These are phyloP conservation scores for Actinomortierella ambigua DNA, from an alignment of 371 early-diverging fungal species.

Conservation along the genomic window DNA sequence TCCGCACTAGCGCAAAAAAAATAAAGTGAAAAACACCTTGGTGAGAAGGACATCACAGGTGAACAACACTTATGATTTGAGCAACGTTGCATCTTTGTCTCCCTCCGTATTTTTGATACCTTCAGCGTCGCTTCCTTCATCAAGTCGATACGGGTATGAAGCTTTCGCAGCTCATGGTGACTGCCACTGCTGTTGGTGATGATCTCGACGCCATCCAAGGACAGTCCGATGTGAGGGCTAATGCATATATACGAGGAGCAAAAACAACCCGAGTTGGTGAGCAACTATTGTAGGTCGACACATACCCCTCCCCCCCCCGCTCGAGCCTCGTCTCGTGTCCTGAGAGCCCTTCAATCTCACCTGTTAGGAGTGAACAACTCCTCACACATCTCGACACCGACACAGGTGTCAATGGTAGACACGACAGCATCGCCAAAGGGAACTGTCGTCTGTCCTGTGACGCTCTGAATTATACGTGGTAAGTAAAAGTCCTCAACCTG, in stretches of 20 bases:
- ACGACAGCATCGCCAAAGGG: conserved; percentile 91
- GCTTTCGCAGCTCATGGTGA: conserved; percentile 92
- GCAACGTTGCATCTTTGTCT: too few relatives aligned
- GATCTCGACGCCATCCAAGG: conserved; percentile 95
- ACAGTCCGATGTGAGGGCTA: conserved; percentile 92
- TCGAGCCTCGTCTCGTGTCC: too few relatives aligned
- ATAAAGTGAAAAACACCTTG: too few relatives aligned
- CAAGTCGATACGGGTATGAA: conserved; percentile 84
- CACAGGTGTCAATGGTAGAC: conserved; percentile 76
- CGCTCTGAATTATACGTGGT: conserved; percentile 77
- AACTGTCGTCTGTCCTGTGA: conserved; percentile 78
- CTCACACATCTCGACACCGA: conserved; percentile 97
- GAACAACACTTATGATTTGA: too few relatives aligned
- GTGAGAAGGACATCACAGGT: too few relatives aligned
- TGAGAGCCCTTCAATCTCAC: conserved; percentile 47
- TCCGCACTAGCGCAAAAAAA: conserved; percentile 59
- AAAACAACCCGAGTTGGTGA: too few relatives aligned
- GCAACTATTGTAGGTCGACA: too few relatives aligned
- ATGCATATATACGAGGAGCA: too few relatives aligned
- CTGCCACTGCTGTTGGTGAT: conserved; percentile 93
- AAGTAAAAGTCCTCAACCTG: conserved; percentile 75
- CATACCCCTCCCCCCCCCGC: too few relatives aligned
- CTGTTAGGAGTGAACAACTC: conserved; percentile 93
- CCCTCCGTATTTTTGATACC: conserved; percentile 42
- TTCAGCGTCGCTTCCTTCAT: conserved; percentile 90